These are phyloP conservation scores for Selaginella moellendorffii DNA, from an alignment of 75 land plant genomes.

Conservation along the genomic window DNA sequence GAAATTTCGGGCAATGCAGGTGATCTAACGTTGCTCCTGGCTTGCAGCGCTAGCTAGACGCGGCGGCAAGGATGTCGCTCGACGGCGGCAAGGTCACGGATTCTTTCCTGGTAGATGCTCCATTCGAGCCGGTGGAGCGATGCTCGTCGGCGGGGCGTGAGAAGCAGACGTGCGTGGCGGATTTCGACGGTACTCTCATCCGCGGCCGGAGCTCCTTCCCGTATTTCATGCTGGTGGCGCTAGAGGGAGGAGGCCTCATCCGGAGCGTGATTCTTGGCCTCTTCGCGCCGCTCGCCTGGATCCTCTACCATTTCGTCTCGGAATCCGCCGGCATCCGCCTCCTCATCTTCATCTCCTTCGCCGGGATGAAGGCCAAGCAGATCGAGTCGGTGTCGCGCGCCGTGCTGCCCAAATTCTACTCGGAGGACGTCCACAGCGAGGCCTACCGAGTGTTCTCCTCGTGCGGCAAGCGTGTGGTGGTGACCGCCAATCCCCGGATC, in stretches of 20 bases:
- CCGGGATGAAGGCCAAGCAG: conserved; percentile 31
- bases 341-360: conserved; percentile 43
- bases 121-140: conserved; percentile 2
- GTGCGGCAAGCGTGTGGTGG: conserved; percentile 46
- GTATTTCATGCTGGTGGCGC: conserved; percentile 58
- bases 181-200: conserved; percentile 57
- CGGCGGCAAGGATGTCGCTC: neutral
- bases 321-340: conserved; percentile 46
- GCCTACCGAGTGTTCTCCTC: conserved; percentile 58
- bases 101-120: neutral
- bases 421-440: conserved; percentile 76
- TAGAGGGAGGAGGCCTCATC: conserved; percentile 50
- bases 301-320: conserved; percentile 41
- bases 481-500: conserved; percentile 73
- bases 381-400: conserved; percentile 65
- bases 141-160: conserved; percentile 29
- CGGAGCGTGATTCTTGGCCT: conserved; percentile 39
- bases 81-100: neutral
- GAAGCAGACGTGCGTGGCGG: conserved; percentile 41
- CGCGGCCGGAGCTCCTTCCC: conserved; percentile 53
- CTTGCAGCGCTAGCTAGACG: neutral
- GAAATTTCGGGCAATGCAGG: no score
- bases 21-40: no score
- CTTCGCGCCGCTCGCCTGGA: conserved; percentile 33
- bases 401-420: conserved; percentile 72